These are phyloP conservation scores for Hippophae rhamnoides DNA, from an alignment of 306 rosid genomes.

Conservation along the genomic window DNA sequence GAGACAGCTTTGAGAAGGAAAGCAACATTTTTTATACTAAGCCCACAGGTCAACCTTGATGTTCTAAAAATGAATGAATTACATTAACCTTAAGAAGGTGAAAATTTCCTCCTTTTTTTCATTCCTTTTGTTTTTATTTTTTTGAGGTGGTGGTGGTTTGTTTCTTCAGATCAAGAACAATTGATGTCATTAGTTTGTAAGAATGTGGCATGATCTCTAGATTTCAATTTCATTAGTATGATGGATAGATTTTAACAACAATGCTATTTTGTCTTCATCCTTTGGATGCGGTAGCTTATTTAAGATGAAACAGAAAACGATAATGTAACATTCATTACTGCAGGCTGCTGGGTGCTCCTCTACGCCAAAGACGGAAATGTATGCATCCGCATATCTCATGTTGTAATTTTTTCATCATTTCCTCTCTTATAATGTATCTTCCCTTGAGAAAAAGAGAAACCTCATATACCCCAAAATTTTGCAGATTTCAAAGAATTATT, in stretches of 20 bases:
- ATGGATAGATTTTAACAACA: too few species aligned
- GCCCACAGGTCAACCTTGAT: too few species aligned
- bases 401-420: background rate
- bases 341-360: slow-evolving; percentile 71
- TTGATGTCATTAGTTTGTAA: too few species aligned
- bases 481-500: slow-evolving; percentile 70
- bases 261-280: slow-evolving; percentile 2
- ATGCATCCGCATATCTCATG: slow-evolving; percentile 29
- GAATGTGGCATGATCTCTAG: too few species aligned
- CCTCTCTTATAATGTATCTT: background rate
- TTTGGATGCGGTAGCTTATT: slow-evolving; percentile 13
- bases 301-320: slow-evolving; percentile 20
- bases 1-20: background rate
- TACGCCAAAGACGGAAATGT: slow-evolving; percentile 68
- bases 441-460: background rate
- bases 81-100: too few species aligned
- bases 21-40: too few species aligned
- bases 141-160: too few species aligned
- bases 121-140: too few species aligned
- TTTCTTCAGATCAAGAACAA: too few species aligned
- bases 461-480: slow-evolving; percentile 7
- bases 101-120: too few species aligned
- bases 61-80: too few species aligned
- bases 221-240: too few species aligned
- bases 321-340: slow-evolving; percentile 26